These are phyloP conservation scores for Penicillium sp. DNA, from an alignment of 2,329 filamentous ascomycete genomes.

Conservation along the genomic window DNA sequence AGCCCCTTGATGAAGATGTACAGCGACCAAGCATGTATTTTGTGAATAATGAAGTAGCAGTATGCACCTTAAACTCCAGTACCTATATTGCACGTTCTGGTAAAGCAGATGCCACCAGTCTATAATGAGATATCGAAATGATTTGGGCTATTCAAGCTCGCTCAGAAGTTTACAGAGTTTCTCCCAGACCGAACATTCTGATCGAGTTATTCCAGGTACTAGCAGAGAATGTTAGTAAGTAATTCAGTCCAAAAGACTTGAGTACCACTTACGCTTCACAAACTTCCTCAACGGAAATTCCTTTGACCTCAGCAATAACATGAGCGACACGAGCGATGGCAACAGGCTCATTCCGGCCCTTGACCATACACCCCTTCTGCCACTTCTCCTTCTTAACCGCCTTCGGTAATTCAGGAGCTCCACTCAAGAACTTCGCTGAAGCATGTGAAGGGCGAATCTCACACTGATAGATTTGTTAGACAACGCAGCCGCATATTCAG, in stretches of 20 bases:
- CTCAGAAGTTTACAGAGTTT: slow-evolving; percentile 20
- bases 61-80: not conserved
- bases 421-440: slow-evolving; percentile 71
- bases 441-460: slow-evolving; percentile 90
- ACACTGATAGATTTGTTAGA: slow-evolving; percentile 54
- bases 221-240: slow-evolving; percentile 22
- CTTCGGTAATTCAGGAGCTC: slow-evolving; percentile 72
- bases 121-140: not conserved
- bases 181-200: slow-evolving; percentile 73
- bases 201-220: slow-evolving; percentile 79
- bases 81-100: not conserved
- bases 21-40: not conserved
- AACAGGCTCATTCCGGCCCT: slow-evolving; percentile 91
- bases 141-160: not conserved
- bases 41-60: not conserved
- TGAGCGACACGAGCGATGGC: slow-evolving; percentile 84
- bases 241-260: not conserved
- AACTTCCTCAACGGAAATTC: slow-evolving; percentile 74
- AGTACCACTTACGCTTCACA: slow-evolving; percentile 65
- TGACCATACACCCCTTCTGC: slow-evolving; percentile 83
- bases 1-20: too few relatives aligned
- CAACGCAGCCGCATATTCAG: not conserved
- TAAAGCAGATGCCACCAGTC: not conserved
- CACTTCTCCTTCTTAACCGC: slow-evolving; percentile 96
- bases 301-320: slow-evolving; percentile 85